phyloP scores from a whole-genome alignment of 179 eudicot species.

The Silene vulgaris region DNA sequence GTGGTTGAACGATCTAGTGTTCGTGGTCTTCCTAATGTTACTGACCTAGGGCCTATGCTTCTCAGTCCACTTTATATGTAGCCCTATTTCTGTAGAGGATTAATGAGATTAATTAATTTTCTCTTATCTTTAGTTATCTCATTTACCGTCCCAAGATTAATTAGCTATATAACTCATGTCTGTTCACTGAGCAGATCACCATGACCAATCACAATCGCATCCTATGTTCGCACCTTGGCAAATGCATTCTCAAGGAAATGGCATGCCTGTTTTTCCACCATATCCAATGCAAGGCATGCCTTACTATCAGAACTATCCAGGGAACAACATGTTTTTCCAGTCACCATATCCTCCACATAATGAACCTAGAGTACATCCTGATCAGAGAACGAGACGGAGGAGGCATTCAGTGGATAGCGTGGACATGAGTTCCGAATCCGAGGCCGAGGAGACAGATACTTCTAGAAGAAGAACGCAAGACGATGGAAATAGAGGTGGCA shows the following conservation, averaged over 20 bases:
- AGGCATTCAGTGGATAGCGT: slow-evolving; percentile 52
- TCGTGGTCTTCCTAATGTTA: no score
- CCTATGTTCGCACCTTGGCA: slow-evolving; percentile 79
- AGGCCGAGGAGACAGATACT: slow-evolving; percentile 33
- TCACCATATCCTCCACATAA: slow-evolving; percentile 56
- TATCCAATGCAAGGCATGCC: slow-evolving; percentile 86
- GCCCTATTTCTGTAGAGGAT: no score
- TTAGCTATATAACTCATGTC: neutral
- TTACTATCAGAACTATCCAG: slow-evolving; percentile 62
- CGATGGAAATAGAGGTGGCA: slow-evolving; percentile 19
- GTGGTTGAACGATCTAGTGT: no score
- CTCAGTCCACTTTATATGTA: no score
- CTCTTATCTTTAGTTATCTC: no score
- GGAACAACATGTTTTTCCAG: slow-evolving; percentile 48
- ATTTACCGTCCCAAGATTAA: no score
- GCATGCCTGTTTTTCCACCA: slow-evolving; percentile 59
- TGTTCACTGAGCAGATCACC: slow-evolving; percentile 31
- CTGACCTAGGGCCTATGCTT: no score
- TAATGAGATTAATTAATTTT: no score
- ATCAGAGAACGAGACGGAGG: slow-evolving; percentile 42
- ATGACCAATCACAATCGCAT: slow-evolving; percentile 44
- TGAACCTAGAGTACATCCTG: slow-evolving; percentile 37
- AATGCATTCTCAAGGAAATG: slow-evolving; percentile 60
- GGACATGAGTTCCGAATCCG: slow-evolving; percentile 46
- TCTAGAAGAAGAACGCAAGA: slow-evolving; percentile 39